phyloP scores from a whole-genome alignment of 495 filamentous ascomycete species.

The Lasiosphaeria miniovina region DNA sequence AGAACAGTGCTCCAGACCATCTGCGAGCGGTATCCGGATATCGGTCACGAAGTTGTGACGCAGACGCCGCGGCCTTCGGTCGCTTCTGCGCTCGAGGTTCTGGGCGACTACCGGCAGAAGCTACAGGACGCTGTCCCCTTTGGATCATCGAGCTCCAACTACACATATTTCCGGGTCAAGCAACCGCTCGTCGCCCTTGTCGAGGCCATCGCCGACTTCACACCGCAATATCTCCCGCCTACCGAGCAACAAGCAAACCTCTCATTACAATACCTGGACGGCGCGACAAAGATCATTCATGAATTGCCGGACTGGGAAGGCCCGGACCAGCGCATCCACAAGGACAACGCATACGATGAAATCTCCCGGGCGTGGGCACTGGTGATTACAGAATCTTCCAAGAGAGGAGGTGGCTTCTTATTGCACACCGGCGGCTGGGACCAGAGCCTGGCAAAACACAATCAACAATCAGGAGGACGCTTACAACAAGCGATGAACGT shows the following conservation, averaged over 20 bases:
- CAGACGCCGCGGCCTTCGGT: constrained; percentile 83
- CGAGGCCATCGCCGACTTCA: constrained; percentile 89
- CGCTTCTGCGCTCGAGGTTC: constrained; percentile 70
- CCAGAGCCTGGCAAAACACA: constrained; percentile 80
- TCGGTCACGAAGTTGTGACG: constrained; percentile 77
- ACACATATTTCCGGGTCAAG: constrained; percentile 89
- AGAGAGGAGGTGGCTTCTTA: constrained; percentile 85
- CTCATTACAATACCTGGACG: constrained; percentile 82
- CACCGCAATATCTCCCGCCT: constrained; percentile 90
- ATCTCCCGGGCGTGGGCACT: constrained; percentile 89
- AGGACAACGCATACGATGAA: constrained; percentile 92
- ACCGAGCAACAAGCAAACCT: constrained; percentile 75
- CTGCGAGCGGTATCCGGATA: constrained; percentile 81
- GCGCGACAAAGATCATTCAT: constrained; percentile 85
- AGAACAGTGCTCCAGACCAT: constrained; percentile 79
- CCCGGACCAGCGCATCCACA: constrained; percentile 82
- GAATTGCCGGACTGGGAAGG: constrained; percentile 82
- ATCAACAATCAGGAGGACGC: constrained; percentile 78
- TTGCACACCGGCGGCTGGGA: constrained; percentile 94
- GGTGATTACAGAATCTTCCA: constrained; percentile 87
- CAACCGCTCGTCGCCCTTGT: constrained; percentile 76
- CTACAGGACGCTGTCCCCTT: constrained; percentile 82
- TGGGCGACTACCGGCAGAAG: constrained; percentile 74
- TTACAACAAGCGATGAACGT: constrained; percentile 77
- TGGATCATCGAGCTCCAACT: constrained; percentile 81